Evolutionary conservation across 768 basidiomycete species (phyloP), one percentile per base, ranked within the genome.

Genomic region (Cystobasidium onofrii): DNA sequence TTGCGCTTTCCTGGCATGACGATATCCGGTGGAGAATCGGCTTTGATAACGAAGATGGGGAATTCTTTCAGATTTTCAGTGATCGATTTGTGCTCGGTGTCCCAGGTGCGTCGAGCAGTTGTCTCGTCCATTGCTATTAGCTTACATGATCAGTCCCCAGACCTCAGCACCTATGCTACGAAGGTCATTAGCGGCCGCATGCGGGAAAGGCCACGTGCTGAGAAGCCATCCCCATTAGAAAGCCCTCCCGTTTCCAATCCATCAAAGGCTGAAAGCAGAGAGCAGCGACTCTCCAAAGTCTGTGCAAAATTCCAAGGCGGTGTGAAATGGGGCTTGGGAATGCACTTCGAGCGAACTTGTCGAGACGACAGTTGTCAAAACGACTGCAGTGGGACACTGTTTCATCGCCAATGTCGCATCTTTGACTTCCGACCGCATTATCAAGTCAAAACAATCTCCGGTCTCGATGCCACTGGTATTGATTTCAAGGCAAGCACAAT

Each of bases 291-390:
- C 60, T 80, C 84, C 61, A 96, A 94, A 81, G 84, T 90, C 29
- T 90, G 89, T 76, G 92, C 92, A 23, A 89, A 90, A 77, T 85
- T 95, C 75, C 84, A 85, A 23, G 90, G 90, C 61, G 92, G 93
- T 33, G 88, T 92, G 9, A 85, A 90, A 34, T 92, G 91, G 80
- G 94, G 94, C 3, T 84, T 95, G 31, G 90, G 92, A 1, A 86
- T 90, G 77, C 84, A 85, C 6, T 84, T 92, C 39, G 94, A 98
- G 81, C 85, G 92, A 62, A 84, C 92, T 0, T 97, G 94, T 80
- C 86, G 86, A 1, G 80, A 83, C 29, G 76, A 78, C 33, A 87
- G 87, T 67, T 97, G 94, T 79, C 17, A 74, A 31, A 7, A 34
- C 2, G 13, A 39, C 1, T 80, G 78, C 29, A 4, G n/a, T 18